Evolutionary conservation across 1,284 basidiomycete species (phyloP).

Genomic region (Cutaneotrichosporon sp.): DNA sequence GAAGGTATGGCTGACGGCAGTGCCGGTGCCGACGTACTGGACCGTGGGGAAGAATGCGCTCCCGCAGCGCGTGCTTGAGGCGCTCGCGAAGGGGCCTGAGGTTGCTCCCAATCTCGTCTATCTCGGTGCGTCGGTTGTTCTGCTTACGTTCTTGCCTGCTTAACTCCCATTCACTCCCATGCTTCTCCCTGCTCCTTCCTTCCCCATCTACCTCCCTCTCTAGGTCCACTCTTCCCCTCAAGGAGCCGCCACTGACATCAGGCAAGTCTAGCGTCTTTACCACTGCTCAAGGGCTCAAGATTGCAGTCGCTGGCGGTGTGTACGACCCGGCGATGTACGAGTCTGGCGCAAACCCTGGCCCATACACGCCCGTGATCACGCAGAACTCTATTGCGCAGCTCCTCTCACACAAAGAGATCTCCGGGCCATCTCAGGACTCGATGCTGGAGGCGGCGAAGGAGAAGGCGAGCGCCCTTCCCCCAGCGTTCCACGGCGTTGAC

Average conservation of each 20-base stretch:
- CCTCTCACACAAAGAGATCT: constrained; percentile 57
- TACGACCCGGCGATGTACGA: constrained; percentile 64
- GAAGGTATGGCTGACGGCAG: constrained; percentile 51
- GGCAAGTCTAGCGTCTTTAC: constrained; percentile 80
- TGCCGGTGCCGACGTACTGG: constrained; percentile 86
- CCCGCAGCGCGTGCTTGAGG: constrained; percentile 69
- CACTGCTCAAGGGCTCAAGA: constrained; percentile 76
- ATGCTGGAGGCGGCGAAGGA: constrained; percentile 72
- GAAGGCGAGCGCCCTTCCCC: constrained; percentile 59
- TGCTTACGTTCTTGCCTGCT: neutral
- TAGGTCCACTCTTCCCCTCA: no score
- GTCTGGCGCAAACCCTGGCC: constrained; percentile 53
- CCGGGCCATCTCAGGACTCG: constrained; percentile 54
- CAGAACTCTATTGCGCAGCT: constrained; percentile 66
- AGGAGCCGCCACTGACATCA: constrained; percentile 41
- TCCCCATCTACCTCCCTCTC: no score
- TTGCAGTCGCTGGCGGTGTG: constrained; percentile 78
- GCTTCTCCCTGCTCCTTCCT: no score
- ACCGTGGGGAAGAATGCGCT: constrained; percentile 77
- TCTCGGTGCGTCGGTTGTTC: constrained; percentile 62
- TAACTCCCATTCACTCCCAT: no score
- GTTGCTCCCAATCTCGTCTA: constrained; percentile 78
- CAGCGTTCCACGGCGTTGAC: constrained; percentile 65
- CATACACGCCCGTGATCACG: constrained; percentile 68
- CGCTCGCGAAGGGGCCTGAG: constrained; percentile 73